Percentiles rank a stretch among this genome's conserved stretches.
Conservation (phyloP, 1,139 yeast genomes). For the Yamadazyma sp. region DNA sequence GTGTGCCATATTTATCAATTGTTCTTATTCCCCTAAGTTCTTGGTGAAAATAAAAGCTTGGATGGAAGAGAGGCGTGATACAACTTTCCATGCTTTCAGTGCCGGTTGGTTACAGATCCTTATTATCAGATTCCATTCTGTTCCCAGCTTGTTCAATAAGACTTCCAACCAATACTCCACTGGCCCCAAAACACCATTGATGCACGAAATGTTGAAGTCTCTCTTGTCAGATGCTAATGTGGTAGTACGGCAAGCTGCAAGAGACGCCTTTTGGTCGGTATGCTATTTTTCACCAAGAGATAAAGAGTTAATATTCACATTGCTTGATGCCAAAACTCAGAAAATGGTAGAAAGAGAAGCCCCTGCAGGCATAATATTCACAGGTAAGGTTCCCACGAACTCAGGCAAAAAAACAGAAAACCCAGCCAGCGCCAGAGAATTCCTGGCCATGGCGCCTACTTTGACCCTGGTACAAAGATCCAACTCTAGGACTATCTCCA, state of each 20-base stretch:
- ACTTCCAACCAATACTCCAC: slow-evolving; percentile 15
- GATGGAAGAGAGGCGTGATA: slow-evolving; percentile 65
- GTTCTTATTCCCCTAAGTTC: slow-evolving; percentile 54
- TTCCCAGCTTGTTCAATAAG: slow-evolving; percentile 11
- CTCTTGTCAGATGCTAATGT: slow-evolving; percentile 82
- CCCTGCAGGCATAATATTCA: neutral
- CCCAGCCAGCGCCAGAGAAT: neutral
- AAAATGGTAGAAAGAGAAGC: slow-evolving; percentile 25
- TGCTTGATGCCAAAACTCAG: slow-evolving; percentile 35
- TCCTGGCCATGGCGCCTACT: slow-evolving; percentile 9
- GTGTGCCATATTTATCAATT: slow-evolving; percentile 58
- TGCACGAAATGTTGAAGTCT: slow-evolving; percentile 51
- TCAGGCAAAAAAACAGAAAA: neutral
- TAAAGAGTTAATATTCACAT: slow-evolving; percentile 54
- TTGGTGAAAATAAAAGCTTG: slow-evolving; percentile 54
- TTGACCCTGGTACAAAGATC: slow-evolving; percentile 18
- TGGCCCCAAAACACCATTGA: slow-evolving; percentile 41
- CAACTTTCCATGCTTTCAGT: slow-evolving; percentile 63
- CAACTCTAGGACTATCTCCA: slow-evolving; percentile 1
- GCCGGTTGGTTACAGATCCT: slow-evolving; percentile 71
- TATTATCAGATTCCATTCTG: slow-evolving; percentile 41
- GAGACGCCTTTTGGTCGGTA: slow-evolving; percentile 74
- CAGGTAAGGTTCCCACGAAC: neutral
- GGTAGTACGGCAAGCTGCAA: slow-evolving; percentile 71
- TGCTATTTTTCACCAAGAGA: slow-evolving; percentile 48